phyloP scores from a whole-genome alignment of 2,329 filamentous ascomycete genomes.

The Phyllosticta citrichinensis region DNA sequence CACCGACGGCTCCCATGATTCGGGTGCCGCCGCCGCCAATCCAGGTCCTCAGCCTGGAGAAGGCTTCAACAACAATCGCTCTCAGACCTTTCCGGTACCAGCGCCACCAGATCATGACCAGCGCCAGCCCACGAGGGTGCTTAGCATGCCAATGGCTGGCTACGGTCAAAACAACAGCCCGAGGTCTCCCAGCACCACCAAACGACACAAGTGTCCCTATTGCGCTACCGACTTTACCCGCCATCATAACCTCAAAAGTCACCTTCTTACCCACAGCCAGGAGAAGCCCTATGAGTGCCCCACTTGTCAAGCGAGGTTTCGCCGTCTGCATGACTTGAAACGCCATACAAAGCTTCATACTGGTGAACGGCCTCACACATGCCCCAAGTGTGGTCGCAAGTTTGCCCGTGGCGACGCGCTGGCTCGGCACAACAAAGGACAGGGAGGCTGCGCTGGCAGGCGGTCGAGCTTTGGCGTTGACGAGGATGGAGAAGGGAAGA shows the following conservation, averaged over 20 bases:
- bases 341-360: constrained; percentile 94
- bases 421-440: constrained; percentile 89
- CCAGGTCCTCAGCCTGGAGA: constrained; percentile 19
- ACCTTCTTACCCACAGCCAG: constrained; percentile 93
- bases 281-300: constrained; percentile 95
- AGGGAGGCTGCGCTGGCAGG: constrained; percentile 87
- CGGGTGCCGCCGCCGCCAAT: background rate
- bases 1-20: constrained; percentile 27
- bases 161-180: constrained; percentile 47
- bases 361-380: constrained; percentile 89
- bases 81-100: constrained; percentile 57
- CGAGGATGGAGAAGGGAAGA: constrained; percentile 49
- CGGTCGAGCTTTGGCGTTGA: constrained; percentile 76
- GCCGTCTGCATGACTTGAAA: constrained; percentile 88
- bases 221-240: constrained; percentile 95
- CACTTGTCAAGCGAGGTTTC: constrained; percentile 86
- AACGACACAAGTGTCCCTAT: constrained; percentile 94
- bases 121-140: constrained; percentile 44
- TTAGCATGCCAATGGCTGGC: constrained; percentile 48
- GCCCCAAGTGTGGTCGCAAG: constrained; percentile 84
- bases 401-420: constrained; percentile 94
- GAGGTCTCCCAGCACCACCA: constrained; percentile 58
- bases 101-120: constrained; percentile 36
- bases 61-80: constrained; percentile 36
- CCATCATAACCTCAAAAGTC: constrained; percentile 95